phyloP scores from a whole-genome alignment of 129 eudicot genomes.

The Flaveria trinervia region DNA sequence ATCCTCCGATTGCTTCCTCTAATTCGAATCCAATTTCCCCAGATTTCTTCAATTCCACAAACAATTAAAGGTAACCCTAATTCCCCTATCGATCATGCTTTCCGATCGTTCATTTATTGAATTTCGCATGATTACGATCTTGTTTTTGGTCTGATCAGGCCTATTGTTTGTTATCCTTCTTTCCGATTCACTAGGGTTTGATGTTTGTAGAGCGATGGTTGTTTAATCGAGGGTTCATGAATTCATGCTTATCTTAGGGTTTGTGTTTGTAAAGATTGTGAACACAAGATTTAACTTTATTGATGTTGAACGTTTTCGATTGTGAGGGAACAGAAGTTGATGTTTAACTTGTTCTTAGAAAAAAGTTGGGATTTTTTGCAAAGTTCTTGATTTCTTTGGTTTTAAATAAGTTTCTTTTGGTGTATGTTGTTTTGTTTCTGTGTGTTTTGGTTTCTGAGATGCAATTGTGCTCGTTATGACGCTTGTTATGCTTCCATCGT shows the following conservation, averaged over 20 bases:
- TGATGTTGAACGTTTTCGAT: neutral
- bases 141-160: neutral
- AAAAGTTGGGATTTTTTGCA: neutral
- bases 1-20: conserved; percentile 34
- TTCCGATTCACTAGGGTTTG: conserved; percentile 28
- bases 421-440: neutral
- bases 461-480: neutral
- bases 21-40: conserved; percentile 3
- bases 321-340: neutral
- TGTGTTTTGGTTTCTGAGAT: conserved; percentile 12
- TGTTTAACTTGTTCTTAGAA: neutral
- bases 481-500: conserved; percentile 9
- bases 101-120: conserved; percentile 1
- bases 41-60: conserved; percentile 10
- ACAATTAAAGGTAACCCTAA: conserved; percentile 30
- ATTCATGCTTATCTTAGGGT: conserved; percentile 10
- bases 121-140: conserved; percentile 8
- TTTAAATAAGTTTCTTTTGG: neutral
- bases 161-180: neutral
- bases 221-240: neutral
- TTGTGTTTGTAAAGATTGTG: neutral
- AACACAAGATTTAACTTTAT: neutral
- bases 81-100: neutral
- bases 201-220: conserved; percentile 1
- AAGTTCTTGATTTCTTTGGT: neutral